A percentile compares a stretch with the other conserved stretches of the same genome.
phyloP scores from a whole-genome alignment of 257 asterid genomes.

The Nicotiana benthamiana region DNA sequence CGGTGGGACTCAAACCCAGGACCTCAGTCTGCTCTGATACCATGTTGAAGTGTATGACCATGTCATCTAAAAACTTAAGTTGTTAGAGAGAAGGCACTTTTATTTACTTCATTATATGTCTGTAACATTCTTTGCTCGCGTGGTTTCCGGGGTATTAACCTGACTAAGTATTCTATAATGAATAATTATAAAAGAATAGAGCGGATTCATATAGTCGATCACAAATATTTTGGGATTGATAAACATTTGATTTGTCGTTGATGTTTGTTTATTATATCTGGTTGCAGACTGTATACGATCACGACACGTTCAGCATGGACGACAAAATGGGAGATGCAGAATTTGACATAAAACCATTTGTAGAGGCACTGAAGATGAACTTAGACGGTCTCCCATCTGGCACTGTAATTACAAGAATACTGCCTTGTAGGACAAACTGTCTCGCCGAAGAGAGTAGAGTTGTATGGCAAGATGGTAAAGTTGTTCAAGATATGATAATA shows the following conservation, averaged over 20 bases:
- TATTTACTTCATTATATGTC: too few species aligned
- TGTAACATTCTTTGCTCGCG: too few species aligned
- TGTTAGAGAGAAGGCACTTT: too few species aligned
- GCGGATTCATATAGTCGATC: neutral
- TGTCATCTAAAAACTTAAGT: too few species aligned
- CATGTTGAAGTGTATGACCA: too few species aligned
- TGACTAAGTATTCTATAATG: too few species aligned
- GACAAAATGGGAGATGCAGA: conserved; percentile 54
- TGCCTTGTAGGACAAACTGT: conserved; percentile 32
- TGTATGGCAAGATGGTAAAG: conserved; percentile 25
- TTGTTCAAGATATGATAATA: conserved; percentile 32
- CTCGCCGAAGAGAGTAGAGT: conserved; percentile 34
- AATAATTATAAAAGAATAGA: too few species aligned
- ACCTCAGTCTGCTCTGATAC: too few species aligned
- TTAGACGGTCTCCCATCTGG: conserved; percentile 28
- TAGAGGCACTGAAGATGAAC: conserved; percentile 33
- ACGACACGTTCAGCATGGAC: conserved; percentile 43
- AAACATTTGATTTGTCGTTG: neutral
- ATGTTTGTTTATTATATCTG: neutral
- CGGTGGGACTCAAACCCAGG: too few species aligned
- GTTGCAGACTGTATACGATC: conserved; percentile 39
- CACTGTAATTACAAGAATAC: conserved; percentile 26
- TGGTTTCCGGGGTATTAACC: too few species aligned
- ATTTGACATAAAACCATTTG: conserved; percentile 28
- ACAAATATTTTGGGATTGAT: neutral